These are phyloP conservation scores for Actinomucor elegans DNA, from an alignment of 371 early-diverging fungal genomes.

Conservation along the genomic window DNA sequence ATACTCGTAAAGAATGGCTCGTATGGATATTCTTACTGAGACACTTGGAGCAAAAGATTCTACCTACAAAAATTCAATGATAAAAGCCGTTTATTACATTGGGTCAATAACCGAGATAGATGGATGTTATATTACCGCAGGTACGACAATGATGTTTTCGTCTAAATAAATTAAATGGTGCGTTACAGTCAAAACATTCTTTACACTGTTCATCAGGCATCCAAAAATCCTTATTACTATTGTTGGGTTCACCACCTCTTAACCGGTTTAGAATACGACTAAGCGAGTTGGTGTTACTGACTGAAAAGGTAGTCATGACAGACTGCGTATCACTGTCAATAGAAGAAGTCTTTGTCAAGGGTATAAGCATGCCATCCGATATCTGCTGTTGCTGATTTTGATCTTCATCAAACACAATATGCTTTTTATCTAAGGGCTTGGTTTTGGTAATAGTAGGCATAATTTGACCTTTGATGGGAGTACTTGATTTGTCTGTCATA, in stretches of 20 bases:
- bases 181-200: slow-evolving; percentile 78
- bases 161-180: slow-evolving; percentile 65
- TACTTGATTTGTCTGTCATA: background rate
- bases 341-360: slow-evolving; percentile 22
- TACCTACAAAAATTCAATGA: no score
- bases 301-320: slow-evolving; percentile 51
- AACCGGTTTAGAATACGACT: slow-evolving; percentile 49
- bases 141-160: slow-evolving; percentile 85
- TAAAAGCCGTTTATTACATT: no score
- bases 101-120: background rate
- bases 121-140: slow-evolving; percentile 56
- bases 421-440: no score
- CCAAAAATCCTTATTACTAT: slow-evolving; percentile 69
- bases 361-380: slow-evolving; percentile 9
- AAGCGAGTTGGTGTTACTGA: slow-evolving; percentile 52
- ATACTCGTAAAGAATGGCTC: slow-evolving; percentile 19
- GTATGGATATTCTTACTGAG: slow-evolving; percentile 17
- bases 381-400: slow-evolving; percentile 5
- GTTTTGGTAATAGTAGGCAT: no score
- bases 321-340: slow-evolving; percentile 56
- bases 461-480: no score
- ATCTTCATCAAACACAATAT: slow-evolving; percentile 9
- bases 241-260: slow-evolving; percentile 47
- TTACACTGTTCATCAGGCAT: slow-evolving; percentile 80
- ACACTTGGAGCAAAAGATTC: slow-evolving; percentile 28